Conservation (phyloP, 805 yeast species). For the Saturnispora saitoi region DNA sequence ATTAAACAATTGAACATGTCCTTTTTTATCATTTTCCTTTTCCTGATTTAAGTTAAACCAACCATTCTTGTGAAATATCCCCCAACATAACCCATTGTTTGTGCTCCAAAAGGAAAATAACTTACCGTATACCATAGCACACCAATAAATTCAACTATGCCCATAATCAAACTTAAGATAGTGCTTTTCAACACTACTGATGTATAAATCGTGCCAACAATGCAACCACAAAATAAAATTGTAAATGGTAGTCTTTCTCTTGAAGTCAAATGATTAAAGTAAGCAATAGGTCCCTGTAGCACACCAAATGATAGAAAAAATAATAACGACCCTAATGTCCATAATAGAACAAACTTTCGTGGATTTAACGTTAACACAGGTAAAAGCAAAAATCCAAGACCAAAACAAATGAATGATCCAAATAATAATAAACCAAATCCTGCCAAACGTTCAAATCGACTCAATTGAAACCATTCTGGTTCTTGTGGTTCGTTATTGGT, state of each 20-base stretch:
- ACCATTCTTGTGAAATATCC: constrained; percentile 32
- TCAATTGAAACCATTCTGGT: constrained; percentile 67
- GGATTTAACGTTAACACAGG: constrained; percentile 89
- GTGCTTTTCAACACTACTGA: constrained; percentile 66
- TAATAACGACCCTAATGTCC: constrained; percentile 87
- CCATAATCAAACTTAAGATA: constrained; percentile 64
- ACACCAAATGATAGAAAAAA: constrained; percentile 87
- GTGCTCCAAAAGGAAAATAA: constrained; percentile 93
- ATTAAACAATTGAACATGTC: too few relatives aligned
- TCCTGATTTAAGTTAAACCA: constrained; percentile 24
- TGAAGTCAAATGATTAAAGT: constrained; percentile 64
- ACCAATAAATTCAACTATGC: constrained; percentile 71
- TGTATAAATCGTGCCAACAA: constrained; percentile 68
- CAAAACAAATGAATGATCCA: constrained; percentile 75
- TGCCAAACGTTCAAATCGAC: constrained; percentile 71
- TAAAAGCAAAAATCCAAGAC: constrained; percentile 70
- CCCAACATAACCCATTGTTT: constrained; percentile 43
- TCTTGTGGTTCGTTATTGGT: constrained; percentile 52
- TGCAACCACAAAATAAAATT: constrained; percentile 69
- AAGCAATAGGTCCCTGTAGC: constrained; percentile 85
- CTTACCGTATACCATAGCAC: constrained; percentile 86
- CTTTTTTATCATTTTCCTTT: not conserved
- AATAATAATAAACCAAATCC: constrained; percentile 70
- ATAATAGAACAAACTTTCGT: constrained; percentile 77
- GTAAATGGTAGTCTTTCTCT: constrained; percentile 75